Evolutionary conservation across 2,329 filamentous ascomycete genomes (phyloP).

Genomic region (Aspergillus versicolor): DNA sequence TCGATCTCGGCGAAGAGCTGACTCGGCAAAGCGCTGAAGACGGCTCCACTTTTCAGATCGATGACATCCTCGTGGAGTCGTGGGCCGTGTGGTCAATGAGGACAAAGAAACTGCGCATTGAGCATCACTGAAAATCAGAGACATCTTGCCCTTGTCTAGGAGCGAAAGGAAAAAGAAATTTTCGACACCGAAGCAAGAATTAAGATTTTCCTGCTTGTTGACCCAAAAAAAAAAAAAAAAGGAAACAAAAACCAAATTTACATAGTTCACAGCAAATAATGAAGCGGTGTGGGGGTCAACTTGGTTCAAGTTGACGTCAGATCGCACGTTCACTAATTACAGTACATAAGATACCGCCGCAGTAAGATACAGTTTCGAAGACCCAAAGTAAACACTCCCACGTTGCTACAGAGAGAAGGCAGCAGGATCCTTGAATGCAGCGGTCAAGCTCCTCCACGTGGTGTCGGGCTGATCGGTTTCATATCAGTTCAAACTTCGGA

Average conservation of each 20-base stretch:
- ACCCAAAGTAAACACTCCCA: too few species aligned
- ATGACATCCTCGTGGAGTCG: neutral
- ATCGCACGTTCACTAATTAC: conserved; percentile 8
- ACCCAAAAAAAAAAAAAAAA: neutral
- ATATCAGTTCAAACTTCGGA: conserved; percentile 6
- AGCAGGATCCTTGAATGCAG: conserved; percentile 7
- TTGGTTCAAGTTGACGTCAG: conserved; percentile 20
- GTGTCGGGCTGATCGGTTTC: conserved; percentile 26
- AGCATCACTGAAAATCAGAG: too few species aligned
- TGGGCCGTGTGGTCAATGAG: neutral
- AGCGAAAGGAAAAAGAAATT: neutral
- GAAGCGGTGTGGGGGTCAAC: conserved; percentile 18
- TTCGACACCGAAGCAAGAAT: neutral
- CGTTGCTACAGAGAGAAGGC: too few species aligned
- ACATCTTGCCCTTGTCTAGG: too few species aligned
- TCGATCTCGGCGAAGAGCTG: neutral
- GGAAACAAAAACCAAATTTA: neutral
- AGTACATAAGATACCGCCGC: neutral
- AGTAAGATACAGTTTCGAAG: neutral
- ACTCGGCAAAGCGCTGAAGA: neutral
- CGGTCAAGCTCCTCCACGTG: conserved; percentile 33
- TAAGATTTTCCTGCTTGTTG: neutral
- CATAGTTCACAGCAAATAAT: conserved; percentile 3
- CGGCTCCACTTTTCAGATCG: neutral
- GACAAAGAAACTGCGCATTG: neutral